Conservation (phyloP, 129 eudicot genomes). For the Rutidosis leptorrhynchoides region DNA sequence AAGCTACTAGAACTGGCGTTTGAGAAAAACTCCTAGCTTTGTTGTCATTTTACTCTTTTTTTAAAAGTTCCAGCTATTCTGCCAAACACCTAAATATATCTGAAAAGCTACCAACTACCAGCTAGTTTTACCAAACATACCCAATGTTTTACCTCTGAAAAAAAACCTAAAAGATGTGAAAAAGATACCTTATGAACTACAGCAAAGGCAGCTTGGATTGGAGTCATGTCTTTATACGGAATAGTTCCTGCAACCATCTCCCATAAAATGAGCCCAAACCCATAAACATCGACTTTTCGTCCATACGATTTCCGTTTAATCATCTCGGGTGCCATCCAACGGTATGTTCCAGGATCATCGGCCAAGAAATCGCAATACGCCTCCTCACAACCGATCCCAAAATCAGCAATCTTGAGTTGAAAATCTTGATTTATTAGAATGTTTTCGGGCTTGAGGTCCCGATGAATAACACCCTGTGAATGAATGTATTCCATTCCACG, state of each 20-base stretch:
- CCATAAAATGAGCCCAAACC: slow-evolving; percentile 93
- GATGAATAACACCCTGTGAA: slow-evolving; percentile 80
- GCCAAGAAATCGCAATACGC: slow-evolving; percentile 65
- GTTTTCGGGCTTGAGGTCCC: slow-evolving; percentile 94
- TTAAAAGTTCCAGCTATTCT: too few relatives aligned
- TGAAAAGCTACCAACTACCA: too few relatives aligned
- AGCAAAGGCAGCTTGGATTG: slow-evolving; percentile 94
- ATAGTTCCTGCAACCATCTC: slow-evolving; percentile 94
- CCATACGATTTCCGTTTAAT: slow-evolving; percentile 75
- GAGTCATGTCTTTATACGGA: slow-evolving; percentile 86
- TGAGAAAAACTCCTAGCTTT: too few relatives aligned
- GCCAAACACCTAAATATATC: too few relatives aligned
- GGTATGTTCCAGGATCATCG: slow-evolving; percentile 96
- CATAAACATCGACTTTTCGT: slow-evolving; percentile 84
- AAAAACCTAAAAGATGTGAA: not conserved
- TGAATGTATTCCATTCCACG: slow-evolving; percentile 91
- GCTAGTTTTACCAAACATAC: not conserved
- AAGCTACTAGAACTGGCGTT: too few relatives aligned
- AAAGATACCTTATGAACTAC: slow-evolving; percentile 76
- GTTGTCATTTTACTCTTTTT: too few relatives aligned
- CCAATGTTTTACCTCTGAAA: not conserved
- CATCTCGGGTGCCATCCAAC: slow-evolving; percentile 99
- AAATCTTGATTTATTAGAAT: slow-evolving; percentile 63
- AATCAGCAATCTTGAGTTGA: slow-evolving; percentile 84
- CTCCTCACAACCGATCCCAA: slow-evolving; percentile 91